Evolutionary conservation across 768 basidiomycete species (phyloP), one percentile per base, ranked within the genome.

Genomic region (Serendipita sp.): DNA sequence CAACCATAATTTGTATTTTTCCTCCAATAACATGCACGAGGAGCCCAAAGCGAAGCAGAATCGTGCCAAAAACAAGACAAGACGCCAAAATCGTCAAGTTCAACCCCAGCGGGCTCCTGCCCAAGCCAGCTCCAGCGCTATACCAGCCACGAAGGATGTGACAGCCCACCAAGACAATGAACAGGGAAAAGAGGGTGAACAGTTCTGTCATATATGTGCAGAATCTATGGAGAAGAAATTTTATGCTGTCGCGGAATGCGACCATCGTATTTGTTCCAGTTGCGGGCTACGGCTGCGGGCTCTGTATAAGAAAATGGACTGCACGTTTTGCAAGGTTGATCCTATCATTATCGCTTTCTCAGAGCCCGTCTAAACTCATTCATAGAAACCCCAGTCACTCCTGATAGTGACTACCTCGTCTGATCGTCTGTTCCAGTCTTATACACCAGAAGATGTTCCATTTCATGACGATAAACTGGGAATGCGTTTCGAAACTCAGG

Each of bases 201-300:
- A 60, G 13, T 29, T 60, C 27, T 60, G 55, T 37, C 55, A 60
- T 31, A 60, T 18, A 37, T 70, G 18, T 97, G 95, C 75, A 95
- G 85, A 82, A 97, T 97, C 73, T 96, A 95, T 70, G 93, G 93
- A 0, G 92, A 97, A 70, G 86, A 92, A 88, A 71, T 95, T 91
- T 71, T 92, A 86, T 73, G 82, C 90, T 3, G 75, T 96, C 34
- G 86, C 93, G 16, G 82, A 86, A 63, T 99, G 95, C 75, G 91
- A 91, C 72, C 95, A 99, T 71, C 78, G 89, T 62, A 97, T 91
- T 2, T 98, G 95, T 77, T 93, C 96, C 74, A 85, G 94, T 66
- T 99, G 95, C 70, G 85, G 89, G 0, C 74, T 97, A 62, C 82
- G 95, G 4, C 74, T 98, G 33, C 76, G 95, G 44, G 91, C 91